These are phyloP conservation scores for Discostella pseudostelligera DNA, from an alignment of 108 stramenopile genomes.

Conservation along the genomic window DNA sequence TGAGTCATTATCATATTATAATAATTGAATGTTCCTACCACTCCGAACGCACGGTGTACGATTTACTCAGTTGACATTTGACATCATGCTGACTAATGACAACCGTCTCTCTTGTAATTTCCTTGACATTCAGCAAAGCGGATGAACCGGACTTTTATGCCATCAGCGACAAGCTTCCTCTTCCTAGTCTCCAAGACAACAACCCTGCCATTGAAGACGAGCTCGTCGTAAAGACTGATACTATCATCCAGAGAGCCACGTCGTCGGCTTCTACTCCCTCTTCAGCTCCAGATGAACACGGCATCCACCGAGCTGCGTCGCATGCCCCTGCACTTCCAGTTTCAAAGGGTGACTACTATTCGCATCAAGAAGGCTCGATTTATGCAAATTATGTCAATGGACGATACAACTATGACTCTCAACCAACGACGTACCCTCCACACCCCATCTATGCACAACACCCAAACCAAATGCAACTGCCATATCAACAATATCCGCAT, in stretches of 20 bases:
- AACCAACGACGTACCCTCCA: too few relatives aligned
- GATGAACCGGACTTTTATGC: constrained; percentile 9
- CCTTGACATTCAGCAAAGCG: neutral
- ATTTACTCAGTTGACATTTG: neutral
- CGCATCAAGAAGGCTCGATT: neutral
- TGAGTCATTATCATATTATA: neutral
- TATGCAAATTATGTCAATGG: too few relatives aligned
- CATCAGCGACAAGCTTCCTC: constrained; percentile 2
- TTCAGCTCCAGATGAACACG: neutral
- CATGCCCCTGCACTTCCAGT: too few relatives aligned
- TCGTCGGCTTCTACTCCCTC: neutral
- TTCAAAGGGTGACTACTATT: neutral
- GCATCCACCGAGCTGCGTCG: too few relatives aligned
- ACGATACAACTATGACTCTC: neutral
- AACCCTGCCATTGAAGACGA: neutral
- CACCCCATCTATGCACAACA: too few relatives aligned
- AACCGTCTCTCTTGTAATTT: neutral
- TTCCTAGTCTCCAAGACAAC: neutral
- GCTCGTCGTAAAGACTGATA: too few relatives aligned
- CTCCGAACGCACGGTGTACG: neutral
- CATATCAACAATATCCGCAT: too few relatives aligned
- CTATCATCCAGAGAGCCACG: too few relatives aligned
- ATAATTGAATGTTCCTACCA: neutral
- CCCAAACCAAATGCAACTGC: too few relatives aligned
- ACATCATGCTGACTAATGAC: too few relatives aligned